Conservation (phyloP, 2,329 filamentous ascomycete genomes). For the Aspergillus pseudoglaucus region DNA sequence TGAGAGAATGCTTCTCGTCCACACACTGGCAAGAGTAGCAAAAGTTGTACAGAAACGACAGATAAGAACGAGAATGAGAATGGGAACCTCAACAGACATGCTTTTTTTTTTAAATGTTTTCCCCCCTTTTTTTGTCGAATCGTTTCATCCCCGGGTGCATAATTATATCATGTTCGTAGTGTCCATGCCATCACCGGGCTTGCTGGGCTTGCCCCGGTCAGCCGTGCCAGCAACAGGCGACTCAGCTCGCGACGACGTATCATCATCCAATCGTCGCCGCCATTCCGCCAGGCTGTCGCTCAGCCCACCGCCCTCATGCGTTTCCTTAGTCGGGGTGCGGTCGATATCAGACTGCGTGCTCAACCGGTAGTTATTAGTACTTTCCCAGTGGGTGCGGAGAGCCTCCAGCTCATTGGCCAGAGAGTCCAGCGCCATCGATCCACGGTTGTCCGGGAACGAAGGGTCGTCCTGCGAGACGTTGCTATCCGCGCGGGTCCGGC, state of each 20-base stretch:
- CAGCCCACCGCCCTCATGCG: conserved; percentile 38
- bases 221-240: conserved; percentile 11
- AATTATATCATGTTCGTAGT: conserved; percentile 31
- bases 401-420: conserved; percentile 89
- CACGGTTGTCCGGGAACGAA: conserved; percentile 47
- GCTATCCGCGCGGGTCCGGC: conserved; percentile 34
- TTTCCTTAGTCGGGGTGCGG: conserved; percentile 43
- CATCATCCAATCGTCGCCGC: conserved; percentile 67
- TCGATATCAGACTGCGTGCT: conserved; percentile 90
- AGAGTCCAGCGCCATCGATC: conserved; percentile 73
- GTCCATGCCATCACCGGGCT: conserved; percentile 13
- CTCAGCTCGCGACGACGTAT: conserved; percentile 34
- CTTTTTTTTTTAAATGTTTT: too few species aligned
- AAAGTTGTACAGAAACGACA: too few species aligned
- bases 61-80: too few species aligned
- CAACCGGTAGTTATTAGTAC: conserved; percentile 86
- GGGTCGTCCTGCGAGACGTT: conserved; percentile 37
- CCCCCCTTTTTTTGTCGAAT: too few species aligned
- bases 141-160: background rate
- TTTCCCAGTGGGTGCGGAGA: conserved; percentile 87
- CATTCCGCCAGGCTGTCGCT: conserved; percentile 72
- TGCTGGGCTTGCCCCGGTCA: conserved; percentile 20
- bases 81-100: too few species aligned
- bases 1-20: too few species aligned
- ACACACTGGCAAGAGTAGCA: too few species aligned